These are phyloP conservation scores for Euphorbia schlechtendalii DNA, from an alignment of 441 rosid species.

Conservation along the genomic window DNA sequence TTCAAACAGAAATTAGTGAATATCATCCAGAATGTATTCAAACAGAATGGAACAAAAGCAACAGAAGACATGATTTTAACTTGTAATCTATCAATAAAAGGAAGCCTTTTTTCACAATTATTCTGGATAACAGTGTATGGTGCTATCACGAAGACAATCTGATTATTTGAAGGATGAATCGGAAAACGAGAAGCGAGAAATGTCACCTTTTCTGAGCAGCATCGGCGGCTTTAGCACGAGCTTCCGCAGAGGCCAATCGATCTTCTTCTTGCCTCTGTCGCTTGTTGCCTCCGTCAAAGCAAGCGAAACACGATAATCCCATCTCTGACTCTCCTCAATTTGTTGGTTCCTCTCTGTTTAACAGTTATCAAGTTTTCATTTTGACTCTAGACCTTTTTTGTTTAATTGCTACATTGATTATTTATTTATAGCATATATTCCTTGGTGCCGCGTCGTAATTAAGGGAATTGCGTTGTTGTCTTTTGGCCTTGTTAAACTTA, in stretches of 20 bases:
- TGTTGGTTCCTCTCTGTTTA: neutral
- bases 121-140: too few relatives aligned
- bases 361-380: constrained; percentile 4
- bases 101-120: too few relatives aligned
- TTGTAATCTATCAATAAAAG: neutral
- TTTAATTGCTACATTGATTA: neutral
- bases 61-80: neutral
- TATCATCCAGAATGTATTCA: neutral
- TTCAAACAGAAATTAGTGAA: too few relatives aligned
- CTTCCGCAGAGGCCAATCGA: constrained; percentile 67
- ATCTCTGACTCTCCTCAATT: constrained; percentile 1
- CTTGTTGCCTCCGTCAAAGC: constrained; percentile 60
- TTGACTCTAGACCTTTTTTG: neutral
- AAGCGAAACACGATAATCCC: constrained; percentile 57
- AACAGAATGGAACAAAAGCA: neutral
- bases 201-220: constrained; percentile 81
- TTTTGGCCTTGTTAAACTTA: too few relatives aligned
- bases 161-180: neutral
- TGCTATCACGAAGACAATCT: neutral
- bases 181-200: neutral
- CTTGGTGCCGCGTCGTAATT: constrained; percentile 12
- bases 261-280: constrained; percentile 63
- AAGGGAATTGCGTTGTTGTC: constrained; percentile 9
- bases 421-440: neutral
- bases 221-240: constrained; percentile 93